Conservation (phyloP, 345 rosid genomes). For the Carallia pectinifolia region DNA sequence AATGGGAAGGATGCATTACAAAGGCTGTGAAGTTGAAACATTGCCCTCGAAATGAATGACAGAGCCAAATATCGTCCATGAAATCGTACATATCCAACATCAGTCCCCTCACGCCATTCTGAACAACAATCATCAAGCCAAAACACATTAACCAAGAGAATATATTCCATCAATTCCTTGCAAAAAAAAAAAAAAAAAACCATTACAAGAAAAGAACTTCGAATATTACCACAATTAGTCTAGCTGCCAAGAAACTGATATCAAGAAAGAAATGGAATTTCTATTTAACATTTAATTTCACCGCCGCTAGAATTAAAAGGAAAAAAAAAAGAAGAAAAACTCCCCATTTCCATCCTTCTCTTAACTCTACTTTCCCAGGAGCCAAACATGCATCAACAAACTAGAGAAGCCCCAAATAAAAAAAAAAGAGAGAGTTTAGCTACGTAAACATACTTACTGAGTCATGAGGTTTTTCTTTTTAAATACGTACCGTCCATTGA, state of each 20-base stretch:
- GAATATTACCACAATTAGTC: not conserved
- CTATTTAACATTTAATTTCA: not conserved
- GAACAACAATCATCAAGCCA: constrained; percentile 25
- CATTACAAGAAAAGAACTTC: too few species aligned
- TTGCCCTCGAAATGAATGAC: constrained; percentile 91
- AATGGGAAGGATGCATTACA: constrained; percentile 42
- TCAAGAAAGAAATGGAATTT: constrained; percentile 2
- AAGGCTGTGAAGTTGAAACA: constrained; percentile 98
- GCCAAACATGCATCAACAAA: constrained; percentile 1
- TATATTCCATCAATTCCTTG: not conserved
- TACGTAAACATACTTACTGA: too few species aligned
- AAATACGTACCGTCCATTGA: too few species aligned
- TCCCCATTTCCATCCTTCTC: not conserved
- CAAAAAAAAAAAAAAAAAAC: not conserved
- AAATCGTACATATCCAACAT: constrained; percentile 99
- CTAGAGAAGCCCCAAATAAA: not conserved
- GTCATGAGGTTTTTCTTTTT: too few species aligned
- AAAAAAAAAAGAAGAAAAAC: not conserved
- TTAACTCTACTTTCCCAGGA: constrained; percentile 5
- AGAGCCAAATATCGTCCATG: constrained; percentile 83
- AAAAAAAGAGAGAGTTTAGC: not conserved
- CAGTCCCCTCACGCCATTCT: constrained; percentile 97
- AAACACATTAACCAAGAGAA: constrained; percentile 1
- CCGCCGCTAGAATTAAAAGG: not conserved
- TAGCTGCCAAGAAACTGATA: not conserved